Base-by-base conservation (phyloP, 371 early-diverging fungal species). In the Mortierella sp. region DNA sequence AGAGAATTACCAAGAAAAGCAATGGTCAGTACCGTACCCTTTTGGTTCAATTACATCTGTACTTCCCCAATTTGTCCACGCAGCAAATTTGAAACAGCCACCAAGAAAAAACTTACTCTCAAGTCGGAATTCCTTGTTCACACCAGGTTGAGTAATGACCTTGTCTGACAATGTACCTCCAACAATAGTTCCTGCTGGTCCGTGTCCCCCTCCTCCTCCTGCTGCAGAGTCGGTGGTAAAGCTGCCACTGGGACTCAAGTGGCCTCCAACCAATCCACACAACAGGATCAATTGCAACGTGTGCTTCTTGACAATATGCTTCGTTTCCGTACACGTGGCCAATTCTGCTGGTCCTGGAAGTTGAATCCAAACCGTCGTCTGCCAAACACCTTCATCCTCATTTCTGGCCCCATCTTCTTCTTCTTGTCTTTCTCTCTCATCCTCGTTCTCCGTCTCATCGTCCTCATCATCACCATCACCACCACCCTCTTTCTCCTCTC, bases 51-150 rank as follows among this genome's bases (percentile, higher is more conserved):
- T n/a, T n/a, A n/a, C n/a, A n/a, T n/a, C n/a, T n/a, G n/a, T n/a
- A n/a, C n/a, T n/a, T n/a, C n/a, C n/a, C n/a, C n/a, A n/a, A n/a
- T n/a, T n/a, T n/a, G n/a, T n/a, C n/a, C n/a, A n/a, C n/a, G n/a
- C n/a, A n/a, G n/a, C n/a, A n/a, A n/a, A n/a, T n/a, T n/a, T n/a
- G n/a, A n/a, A n/a, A n/a, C n/a, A n/a, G n/a, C n/a, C n/a, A n/a
- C n/a, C n/a, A 45, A 9, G 37, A 56, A 34, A 14, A 51, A 12
- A 76, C 77, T 65, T 65, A 76, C 77, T 65, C 58, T 76, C 77
- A 2, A 76, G 61, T 25, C 77, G 69, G 50, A 76, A 76, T 50
- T 73, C 74, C 14, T 62, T 67, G 52, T 73, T 67, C 34, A 54
- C 54, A 16, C 59, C 54, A 8, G 71, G 61, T 47, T 29, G 57